Conservation (phyloP, 2,329 filamentous ascomycete genomes). For the Botrytis elliptica region DNA sequence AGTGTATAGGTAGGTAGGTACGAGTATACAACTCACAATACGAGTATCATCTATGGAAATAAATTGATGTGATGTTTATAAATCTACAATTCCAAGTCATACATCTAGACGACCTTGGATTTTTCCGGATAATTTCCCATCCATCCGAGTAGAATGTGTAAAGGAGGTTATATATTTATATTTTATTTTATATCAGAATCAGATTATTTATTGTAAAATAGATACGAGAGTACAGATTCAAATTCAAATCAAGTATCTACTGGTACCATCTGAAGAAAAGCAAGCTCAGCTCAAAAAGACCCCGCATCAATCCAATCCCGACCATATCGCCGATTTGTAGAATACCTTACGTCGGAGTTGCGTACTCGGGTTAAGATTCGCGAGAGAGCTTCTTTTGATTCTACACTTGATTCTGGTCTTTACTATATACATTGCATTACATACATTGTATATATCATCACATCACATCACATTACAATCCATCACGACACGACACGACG, state of each 20-base stretch:
- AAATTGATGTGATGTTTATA: background rate
- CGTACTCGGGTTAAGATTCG: constrained; percentile 10
- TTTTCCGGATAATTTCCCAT: background rate
- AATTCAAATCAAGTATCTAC: background rate
- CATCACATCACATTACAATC: background rate
- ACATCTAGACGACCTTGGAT: background rate
- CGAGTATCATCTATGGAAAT: background rate
- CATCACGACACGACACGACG: too few species aligned
- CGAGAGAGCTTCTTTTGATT: background rate
- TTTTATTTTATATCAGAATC: too few species aligned
- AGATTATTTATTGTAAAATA: background rate
- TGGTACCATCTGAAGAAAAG: background rate
- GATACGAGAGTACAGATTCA: background rate
- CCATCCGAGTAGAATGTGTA: background rate
- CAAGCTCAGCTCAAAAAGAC: constrained; percentile 3
- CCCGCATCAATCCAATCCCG: constrained; percentile 3
- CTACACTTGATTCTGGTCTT: background rate
- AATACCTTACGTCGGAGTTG: constrained; percentile 7
- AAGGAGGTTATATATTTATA: background rate
- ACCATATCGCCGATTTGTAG: constrained; percentile 1
- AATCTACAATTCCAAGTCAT: background rate
- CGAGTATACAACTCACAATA: too few species aligned
- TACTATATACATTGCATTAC: background rate
- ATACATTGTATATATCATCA: background rate
- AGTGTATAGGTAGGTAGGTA: too few species aligned